Evolutionary conservation across 148 eudicot species (phyloP).

Genomic region (Rhododendron henanense): DNA sequence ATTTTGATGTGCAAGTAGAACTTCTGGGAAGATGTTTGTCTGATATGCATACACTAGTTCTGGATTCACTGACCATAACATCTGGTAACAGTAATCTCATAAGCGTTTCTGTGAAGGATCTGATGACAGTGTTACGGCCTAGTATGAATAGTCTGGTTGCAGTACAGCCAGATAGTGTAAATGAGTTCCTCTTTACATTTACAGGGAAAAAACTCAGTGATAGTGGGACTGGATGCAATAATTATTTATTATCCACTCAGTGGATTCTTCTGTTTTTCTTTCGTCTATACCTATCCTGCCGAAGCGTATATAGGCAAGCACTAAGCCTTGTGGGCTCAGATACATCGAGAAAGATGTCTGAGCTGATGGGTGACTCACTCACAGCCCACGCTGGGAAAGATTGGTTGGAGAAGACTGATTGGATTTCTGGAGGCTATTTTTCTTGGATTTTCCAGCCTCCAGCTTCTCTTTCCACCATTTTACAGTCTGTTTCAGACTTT

Average conservation of each 20-base stretch:
- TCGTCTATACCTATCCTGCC: conserved; percentile 62
- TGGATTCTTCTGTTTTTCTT: conserved; percentile 65
- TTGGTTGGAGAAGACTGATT: conserved; percentile 51
- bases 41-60: conserved; percentile 59
- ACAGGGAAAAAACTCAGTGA: conserved; percentile 30
- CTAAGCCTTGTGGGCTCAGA: conserved; percentile 71
- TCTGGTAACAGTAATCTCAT: conserved; percentile 71
- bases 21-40: conserved; percentile 62
- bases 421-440: conserved; percentile 58
- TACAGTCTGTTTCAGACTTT: conserved; percentile 34
- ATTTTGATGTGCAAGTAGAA: conserved; percentile 40
- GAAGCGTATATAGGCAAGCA: conserved; percentile 68
- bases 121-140: conserved; percentile 47
- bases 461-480: conserved; percentile 49
- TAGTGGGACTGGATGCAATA: conserved; percentile 18
- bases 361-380: conserved; percentile 49
- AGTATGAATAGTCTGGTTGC: conserved; percentile 46
- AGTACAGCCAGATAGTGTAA: conserved; percentile 25
- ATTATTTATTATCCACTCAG: conserved; percentile 18
- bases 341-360: conserved; percentile 60
- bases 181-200: conserved; percentile 34
- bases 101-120: conserved; percentile 50
- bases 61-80: conserved; percentile 69
- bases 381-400: conserved; percentile 63
- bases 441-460: conserved; percentile 68